Conservation (phyloP, 192 early-diverging fungal species). For the Backusella tuberculispora region DNA sequence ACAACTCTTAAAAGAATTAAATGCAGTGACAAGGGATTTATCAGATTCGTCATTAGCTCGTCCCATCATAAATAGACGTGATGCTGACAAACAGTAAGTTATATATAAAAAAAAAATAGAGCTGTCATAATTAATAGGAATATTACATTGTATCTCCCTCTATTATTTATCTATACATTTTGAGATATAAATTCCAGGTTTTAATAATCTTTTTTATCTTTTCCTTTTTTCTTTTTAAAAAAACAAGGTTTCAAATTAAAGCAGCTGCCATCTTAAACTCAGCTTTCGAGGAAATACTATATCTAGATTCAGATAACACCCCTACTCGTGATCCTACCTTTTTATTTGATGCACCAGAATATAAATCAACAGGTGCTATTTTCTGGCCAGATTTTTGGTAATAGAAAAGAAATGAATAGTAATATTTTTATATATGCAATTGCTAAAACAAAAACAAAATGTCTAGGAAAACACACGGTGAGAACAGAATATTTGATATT, state of each 20-base stretch:
- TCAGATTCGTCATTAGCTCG: slow-evolving; percentile 25
- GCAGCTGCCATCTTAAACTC: slow-evolving; percentile 47
- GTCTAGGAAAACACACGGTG: slow-evolving; percentile 40
- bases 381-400: slow-evolving; percentile 58
- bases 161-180: not conserved
- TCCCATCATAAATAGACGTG: slow-evolving; percentile 25
- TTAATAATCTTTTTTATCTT: not conserved
- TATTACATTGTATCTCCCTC: not conserved
- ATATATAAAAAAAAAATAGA: not conserved
- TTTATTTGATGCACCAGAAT: slow-evolving; percentile 46
- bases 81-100: slow-evolving; percentile 40
- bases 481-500: slow-evolving; percentile 46
- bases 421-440: not conserved
- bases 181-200: not conserved
- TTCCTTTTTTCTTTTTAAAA: not conserved
- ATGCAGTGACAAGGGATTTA: slow-evolving; percentile 28
- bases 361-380: slow-evolving; percentile 41
- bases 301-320: slow-evolving; percentile 53
- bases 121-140: slow-evolving; percentile 41
- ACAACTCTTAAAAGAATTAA: not conserved
- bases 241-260: slow-evolving; percentile 46
- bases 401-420: not conserved
- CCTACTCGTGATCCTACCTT: slow-evolving; percentile 42
- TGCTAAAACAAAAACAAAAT: not conserved
- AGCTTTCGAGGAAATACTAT: slow-evolving; percentile 48